These are phyloP conservation scores for Babesia caballi DNA, from an alignment of 169 alveolate genomes.

Conservation along the genomic window DNA sequence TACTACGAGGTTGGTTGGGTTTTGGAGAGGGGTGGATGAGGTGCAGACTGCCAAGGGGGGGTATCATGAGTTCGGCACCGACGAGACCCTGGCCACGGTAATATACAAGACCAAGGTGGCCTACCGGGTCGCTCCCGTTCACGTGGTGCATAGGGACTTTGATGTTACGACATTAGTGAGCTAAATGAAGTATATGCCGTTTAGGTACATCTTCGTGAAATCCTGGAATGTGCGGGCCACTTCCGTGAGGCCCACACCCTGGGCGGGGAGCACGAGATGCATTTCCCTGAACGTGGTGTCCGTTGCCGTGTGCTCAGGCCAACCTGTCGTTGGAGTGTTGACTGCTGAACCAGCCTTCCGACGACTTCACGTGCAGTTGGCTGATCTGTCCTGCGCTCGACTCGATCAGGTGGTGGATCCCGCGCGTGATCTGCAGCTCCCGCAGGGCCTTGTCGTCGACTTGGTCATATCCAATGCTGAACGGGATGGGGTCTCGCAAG, in stretches of 20 bases:
- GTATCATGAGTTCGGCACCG: conserved; percentile 25
- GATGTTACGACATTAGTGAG: conserved; percentile 1
- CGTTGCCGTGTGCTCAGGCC: too few relatives aligned
- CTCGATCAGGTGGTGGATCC: conserved; percentile 32
- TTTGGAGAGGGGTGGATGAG: not conserved
- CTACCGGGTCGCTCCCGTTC: conserved; percentile 53
- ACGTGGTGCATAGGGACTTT: conserved; percentile 33
- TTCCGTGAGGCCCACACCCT: not conserved
- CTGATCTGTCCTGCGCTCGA: conserved; percentile 6
- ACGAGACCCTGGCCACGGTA: conserved; percentile 40
- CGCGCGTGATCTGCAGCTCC: conserved; percentile 42
- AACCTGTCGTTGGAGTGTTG: conserved; percentile 43
- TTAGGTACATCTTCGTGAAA: conserved; percentile 32
- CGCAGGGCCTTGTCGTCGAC: conserved; percentile 29
- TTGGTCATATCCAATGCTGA: conserved; percentile 49
- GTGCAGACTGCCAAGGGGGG: conserved; percentile 31
- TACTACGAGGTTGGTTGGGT: conserved; percentile 35
- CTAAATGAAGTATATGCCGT: conserved; percentile 59
- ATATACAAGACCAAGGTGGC: conserved; percentile 26
- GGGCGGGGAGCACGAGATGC: not conserved
- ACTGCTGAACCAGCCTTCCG: conserved; percentile 35
- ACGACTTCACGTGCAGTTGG: conserved; percentile 13
- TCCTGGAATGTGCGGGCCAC: conserved; percentile 22
- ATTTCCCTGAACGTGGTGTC: conserved; percentile 23
- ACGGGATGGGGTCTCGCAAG: not conserved